phyloP scores from a whole-genome alignment of 441 rosid species.

The Sinapis alba region DNA sequence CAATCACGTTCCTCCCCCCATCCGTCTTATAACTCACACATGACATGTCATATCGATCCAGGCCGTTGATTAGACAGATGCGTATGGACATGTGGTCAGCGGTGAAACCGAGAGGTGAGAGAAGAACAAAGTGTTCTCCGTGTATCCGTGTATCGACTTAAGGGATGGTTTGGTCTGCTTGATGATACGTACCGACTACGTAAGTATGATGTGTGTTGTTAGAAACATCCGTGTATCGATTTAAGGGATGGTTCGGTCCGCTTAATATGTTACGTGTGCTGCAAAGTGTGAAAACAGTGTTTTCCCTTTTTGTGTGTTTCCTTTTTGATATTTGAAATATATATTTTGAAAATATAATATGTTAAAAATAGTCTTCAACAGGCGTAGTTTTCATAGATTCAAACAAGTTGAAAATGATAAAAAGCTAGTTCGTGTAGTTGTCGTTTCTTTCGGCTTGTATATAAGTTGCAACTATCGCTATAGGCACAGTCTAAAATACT shows the following conservation, averaged over 20 bases:
- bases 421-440: not conserved
- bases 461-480: not conserved
- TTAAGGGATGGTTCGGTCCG: conserved; percentile 13
- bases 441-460: conserved; percentile 25
- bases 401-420: not conserved
- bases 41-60: conserved; percentile 27
- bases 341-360: not conserved
- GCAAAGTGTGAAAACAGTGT: conserved; percentile 1
- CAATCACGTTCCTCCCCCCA: conserved; percentile 29
- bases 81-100: conserved; percentile 19
- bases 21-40: conserved; percentile 12
- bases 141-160: not conserved
- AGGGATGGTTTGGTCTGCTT: not conserved
- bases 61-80: conserved; percentile 20
- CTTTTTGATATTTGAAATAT: not conserved
- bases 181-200: not conserved
- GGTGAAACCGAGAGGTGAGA: conserved; percentile 3
- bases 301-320: not conserved
- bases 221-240: not conserved
- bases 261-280: conserved; percentile 8
- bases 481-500: not conserved
- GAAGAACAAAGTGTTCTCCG: conserved; percentile 6
- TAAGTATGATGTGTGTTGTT: not conserved
- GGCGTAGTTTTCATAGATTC: conserved; percentile 5
- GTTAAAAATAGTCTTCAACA: not conserved